Conservation (phyloP, 345 rosid genomes). For the Ceriops decandra region DNA sequence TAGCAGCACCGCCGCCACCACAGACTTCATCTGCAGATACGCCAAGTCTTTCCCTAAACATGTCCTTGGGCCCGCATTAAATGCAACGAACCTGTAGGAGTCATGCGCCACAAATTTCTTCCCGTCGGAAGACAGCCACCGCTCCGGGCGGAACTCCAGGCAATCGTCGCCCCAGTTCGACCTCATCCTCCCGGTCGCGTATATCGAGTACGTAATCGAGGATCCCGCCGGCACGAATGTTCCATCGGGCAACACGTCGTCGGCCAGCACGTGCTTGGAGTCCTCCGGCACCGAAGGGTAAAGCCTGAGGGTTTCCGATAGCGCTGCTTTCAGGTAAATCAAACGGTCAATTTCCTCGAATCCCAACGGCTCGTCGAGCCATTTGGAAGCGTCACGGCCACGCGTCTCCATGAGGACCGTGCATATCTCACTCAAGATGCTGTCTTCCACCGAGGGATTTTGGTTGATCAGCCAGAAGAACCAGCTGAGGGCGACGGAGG, state of each 20-base stretch:
- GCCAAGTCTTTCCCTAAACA: slow-evolving; percentile 6
- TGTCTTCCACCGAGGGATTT: slow-evolving; percentile 65
- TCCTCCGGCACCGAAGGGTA: slow-evolving; percentile 95
- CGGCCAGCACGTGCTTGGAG: slow-evolving; percentile 70
- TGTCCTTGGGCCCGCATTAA: slow-evolving; percentile 4
- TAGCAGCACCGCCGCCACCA: slow-evolving; percentile 1
- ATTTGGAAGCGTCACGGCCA: slow-evolving; percentile 47
- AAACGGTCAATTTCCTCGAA: slow-evolving; percentile 74
- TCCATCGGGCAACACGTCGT: slow-evolving; percentile 89
- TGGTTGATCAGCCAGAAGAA: slow-evolving; percentile 77
- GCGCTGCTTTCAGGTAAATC: slow-evolving; percentile 77
- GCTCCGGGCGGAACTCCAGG: slow-evolving; percentile 71
- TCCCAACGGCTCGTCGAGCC: slow-evolving; percentile 64
- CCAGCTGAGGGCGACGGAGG: slow-evolving; percentile 90
- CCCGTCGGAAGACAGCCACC: slow-evolving; percentile 81
- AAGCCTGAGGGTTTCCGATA: slow-evolving; percentile 79
- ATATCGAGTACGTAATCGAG: slow-evolving; percentile 81
- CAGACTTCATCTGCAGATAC: slow-evolving; percentile 7
- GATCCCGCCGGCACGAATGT: slow-evolving; percentile 89
- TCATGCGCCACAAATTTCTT: slow-evolving; percentile 51
- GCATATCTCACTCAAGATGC: slow-evolving; percentile 60
- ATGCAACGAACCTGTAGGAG: slow-evolving; percentile 19
- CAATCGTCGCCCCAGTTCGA: slow-evolving; percentile 92
- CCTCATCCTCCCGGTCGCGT: slow-evolving; percentile 84
- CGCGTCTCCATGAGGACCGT: slow-evolving; percentile 64